phyloP scores from a whole-genome alignment of 2,329 filamentous ascomycete genomes.

The Aspergillus sojae region DNA sequence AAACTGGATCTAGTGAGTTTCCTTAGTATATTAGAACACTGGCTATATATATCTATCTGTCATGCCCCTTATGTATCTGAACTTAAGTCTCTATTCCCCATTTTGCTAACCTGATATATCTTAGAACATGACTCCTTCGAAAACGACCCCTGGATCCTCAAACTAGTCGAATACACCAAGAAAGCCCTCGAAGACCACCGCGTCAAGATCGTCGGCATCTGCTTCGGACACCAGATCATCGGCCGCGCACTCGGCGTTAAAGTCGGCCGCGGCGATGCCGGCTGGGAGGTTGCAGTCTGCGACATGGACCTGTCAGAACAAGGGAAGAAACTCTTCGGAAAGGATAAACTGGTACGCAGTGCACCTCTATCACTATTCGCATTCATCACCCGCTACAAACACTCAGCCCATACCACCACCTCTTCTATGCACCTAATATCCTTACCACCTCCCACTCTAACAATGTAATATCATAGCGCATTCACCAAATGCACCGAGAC shows the following conservation, averaged over 20 bases:
- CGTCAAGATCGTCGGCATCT: constrained; percentile 76
- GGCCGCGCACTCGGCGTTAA: constrained; percentile 69
- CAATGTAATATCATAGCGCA: constrained; percentile 25
- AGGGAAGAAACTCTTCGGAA: constrained; percentile 72
- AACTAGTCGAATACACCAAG: constrained; percentile 69
- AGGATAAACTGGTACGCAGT: constrained; percentile 60
- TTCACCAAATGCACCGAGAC: constrained; percentile 88
- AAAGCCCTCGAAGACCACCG: constrained; percentile 62
- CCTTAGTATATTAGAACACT: not conserved
- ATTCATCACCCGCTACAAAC: not conserved
- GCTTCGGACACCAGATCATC: constrained; percentile 87
- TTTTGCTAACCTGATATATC: not conserved
- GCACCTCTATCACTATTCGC: not conserved
- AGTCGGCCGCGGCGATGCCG: constrained; percentile 67
- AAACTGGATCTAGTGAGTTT: constrained; percentile 69
- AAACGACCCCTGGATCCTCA: constrained; percentile 73
- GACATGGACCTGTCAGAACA: constrained; percentile 67
- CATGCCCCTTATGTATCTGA: not conserved
- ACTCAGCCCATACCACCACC: too few relatives aligned
- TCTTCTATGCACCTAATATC: not conserved
- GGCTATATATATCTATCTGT: too few relatives aligned
- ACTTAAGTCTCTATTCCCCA: not conserved
- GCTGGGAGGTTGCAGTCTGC: constrained; percentile 82
- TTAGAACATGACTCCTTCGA: constrained; percentile 75
- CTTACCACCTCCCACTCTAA: not conserved